phyloP scores from a whole-genome alignment of 768 basidiomycete genomes.

The Trametes coccinea region DNA sequence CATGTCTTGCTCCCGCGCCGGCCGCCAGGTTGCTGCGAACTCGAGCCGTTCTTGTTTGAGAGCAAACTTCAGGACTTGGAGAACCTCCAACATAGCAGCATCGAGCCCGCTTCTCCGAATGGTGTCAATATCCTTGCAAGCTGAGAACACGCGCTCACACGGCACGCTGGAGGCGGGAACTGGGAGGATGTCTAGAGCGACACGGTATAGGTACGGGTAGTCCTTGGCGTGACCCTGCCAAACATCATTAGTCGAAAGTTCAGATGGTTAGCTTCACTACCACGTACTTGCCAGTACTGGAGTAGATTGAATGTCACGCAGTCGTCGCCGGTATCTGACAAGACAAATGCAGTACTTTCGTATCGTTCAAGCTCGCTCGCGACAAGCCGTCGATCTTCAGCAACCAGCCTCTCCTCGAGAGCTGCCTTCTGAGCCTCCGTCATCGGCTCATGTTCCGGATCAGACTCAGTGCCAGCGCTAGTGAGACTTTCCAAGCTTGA shows the following conservation, averaged over 20 bases:
- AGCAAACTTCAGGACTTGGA: constrained; percentile 18
- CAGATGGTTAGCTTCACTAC: too few species aligned
- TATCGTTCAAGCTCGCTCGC: background rate
- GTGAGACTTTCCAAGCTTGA: background rate
- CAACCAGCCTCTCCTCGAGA: background rate
- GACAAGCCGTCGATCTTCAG: background rate
- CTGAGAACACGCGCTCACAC: constrained; percentile 24
- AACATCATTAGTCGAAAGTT: too few species aligned
- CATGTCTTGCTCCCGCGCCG: background rate
- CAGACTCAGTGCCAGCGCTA: background rate
- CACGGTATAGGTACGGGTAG: constrained; percentile 12
- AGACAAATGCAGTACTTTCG: background rate
- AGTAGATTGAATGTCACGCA: background rate
- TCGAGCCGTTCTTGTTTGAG: background rate
- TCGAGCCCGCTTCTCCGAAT: constrained; percentile 6
- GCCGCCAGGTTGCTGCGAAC: background rate
- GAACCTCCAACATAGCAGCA: constrained; percentile 6
- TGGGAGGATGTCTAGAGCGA: constrained; percentile 21
- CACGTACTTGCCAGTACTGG: constrained; percentile 8
- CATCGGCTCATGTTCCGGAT: background rate
- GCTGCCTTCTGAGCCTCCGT: background rate
- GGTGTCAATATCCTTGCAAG: constrained; percentile 14
- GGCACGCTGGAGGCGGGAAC: constrained; percentile 20
- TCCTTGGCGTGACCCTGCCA: background rate
- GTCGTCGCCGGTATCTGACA: background rate